Conservation (phyloP, 2,329 filamentous ascomycete genomes). For the Hansfordia pulvinata region DNA sequence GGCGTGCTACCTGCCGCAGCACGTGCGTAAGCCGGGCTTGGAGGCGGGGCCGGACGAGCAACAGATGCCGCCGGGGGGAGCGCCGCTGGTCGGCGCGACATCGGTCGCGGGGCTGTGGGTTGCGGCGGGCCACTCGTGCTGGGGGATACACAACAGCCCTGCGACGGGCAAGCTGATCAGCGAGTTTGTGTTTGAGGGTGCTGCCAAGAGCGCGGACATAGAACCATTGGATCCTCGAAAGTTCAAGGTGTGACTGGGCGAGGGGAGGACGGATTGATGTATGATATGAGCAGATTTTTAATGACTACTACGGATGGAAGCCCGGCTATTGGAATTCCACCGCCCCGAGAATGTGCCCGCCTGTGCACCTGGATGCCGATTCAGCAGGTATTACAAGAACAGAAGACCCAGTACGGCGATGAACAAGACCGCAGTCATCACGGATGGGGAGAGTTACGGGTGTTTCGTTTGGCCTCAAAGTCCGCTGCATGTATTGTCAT, state of each 20-base stretch:
- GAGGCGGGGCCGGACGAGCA: no score
- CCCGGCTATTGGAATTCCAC: no score
- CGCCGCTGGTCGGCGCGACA: constrained; percentile 67
- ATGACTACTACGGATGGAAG: constrained; percentile 5
- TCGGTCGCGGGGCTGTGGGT: constrained; percentile 62
- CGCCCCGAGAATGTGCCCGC: no score
- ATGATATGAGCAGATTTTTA: no score
- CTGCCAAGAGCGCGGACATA: constrained; percentile 53
- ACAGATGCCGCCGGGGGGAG: no score
- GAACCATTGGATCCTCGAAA: constrained; percentile 52
- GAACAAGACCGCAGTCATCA: no score
- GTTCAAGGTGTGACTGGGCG: constrained; percentile 33
- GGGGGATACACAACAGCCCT: constrained; percentile 94
- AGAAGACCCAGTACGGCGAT: no score
- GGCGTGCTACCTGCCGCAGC: constrained; percentile 85
- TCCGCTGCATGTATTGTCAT: no score
- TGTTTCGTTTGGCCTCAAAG: no score
- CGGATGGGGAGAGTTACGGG: no score
- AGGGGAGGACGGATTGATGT: background rate
- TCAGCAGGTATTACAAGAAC: no score
- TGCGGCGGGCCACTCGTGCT: constrained; percentile 88
- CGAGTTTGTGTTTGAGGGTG: constrained; percentile 64
- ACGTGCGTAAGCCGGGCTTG: constrained; percentile 43
- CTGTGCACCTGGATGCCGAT: no score
- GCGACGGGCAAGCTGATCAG: constrained; percentile 74